Evolutionary conservation across 2,329 filamentous ascomycete species (phyloP), one percentile per base, ranked within the genome.

Genomic region (Colletotrichum sojae): DNA sequence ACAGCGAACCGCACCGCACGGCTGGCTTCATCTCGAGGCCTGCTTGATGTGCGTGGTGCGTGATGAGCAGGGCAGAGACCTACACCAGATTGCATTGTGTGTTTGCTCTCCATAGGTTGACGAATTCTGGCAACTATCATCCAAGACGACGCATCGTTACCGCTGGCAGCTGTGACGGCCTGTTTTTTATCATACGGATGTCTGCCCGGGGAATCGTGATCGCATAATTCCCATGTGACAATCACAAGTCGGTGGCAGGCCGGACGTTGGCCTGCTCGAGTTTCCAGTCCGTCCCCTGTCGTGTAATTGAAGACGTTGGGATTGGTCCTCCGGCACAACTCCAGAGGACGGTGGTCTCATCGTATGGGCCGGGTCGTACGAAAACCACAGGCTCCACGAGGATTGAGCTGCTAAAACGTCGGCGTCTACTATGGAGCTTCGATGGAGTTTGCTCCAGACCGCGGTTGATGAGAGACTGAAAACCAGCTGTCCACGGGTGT

Each of bases 191-290:
- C 31, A 36, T 15, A 46, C 51, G 66, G 49, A 49, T 55, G 16
- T 60, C 45, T 52, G 18, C 40, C 55, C 18, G 49, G 49, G 52
- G 27, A 39, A 20, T n/a, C 9, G 45, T 46, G 22, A 36, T 39
- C 31, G 55, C 53, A 18, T 43, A 39, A 48, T 46, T 69, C 15
- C 62, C 67, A 67, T 69, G 67, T 69, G 67, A 67, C n/a, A 18
- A 46, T 61, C 45, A 36, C 43, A 43, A 55, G 40, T 36, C 18
- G 16, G 4, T 6, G 22, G 46, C 39, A 18, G 54, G n/a, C n/a
- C 25, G 25, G 51, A 48, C 25, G 31, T 6, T 27, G 22, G 48
- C 20, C 36, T 55, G 48, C 20, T 43, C 51, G 12, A 25, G 22
- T 25, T 25, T 4, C 22, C 22, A 25, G 22, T 13, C 18, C 43